Percentiles rank a stretch among this genome's conserved stretches.
phyloP scores from a whole-genome alignment of 176 grass and related monocot species.

The Zea mays region Zm-B73-REFERENCE-NAM-5.0 NC_050101.1:151785001-151785500 shows the following conservation, averaged over 20 bases:
- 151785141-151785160: neutral
- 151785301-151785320: conserved; percentile 86
- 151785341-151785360: conserved; percentile 78
- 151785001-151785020: neutral
- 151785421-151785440: conserved; percentile 95
- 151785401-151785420: conserved; percentile 60
- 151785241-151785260: conserved; percentile 53
- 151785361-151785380: conserved; percentile 73
- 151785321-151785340: conserved; percentile 93
- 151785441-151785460: conserved; percentile 61
- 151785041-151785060: neutral
- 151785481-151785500: conserved; percentile 98
- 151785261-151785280: conserved; percentile 77
- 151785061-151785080: no score
- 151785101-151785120: no score
- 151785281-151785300: conserved; percentile 63
- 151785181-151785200: neutral
- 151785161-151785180: neutral
- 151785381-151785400: conserved; percentile 70
- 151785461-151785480: conserved; percentile 83
- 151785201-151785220: conserved; percentile 88
- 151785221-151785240: conserved; percentile 76
- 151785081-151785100: no score
- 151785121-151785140: neutral
- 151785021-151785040: neutral